Conservation (phyloP, 495 filamentous ascomycete species). For the Tuber borchii region DNA sequence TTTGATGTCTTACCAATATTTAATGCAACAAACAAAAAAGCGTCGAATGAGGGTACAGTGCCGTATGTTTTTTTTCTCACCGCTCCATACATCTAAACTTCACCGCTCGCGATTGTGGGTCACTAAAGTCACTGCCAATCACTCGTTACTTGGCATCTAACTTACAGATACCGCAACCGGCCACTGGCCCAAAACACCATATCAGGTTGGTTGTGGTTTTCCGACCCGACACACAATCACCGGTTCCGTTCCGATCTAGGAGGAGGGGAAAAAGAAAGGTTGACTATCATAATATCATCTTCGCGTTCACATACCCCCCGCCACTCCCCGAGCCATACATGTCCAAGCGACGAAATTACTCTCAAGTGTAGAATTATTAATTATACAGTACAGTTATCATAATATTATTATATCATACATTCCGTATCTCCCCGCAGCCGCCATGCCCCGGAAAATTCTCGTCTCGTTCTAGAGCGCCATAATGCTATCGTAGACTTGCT, state of each 20-base stretch:
- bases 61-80: constrained; percentile 1
- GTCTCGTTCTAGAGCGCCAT: constrained; percentile 38
- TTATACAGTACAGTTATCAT: not conserved
- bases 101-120: not conserved
- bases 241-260: not conserved
- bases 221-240: not conserved
- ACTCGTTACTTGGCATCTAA: not conserved
- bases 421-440: constrained; percentile 17
- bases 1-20: not conserved
- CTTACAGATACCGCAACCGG: not conserved
- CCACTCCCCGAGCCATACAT: not conserved
- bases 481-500: constrained; percentile 31
- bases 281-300: not conserved
- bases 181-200: not conserved
- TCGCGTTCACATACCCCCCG: not conserved
- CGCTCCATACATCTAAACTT: not conserved
- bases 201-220: not conserved
- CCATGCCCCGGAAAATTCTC: constrained; percentile 37
- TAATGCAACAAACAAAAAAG: not conserved
- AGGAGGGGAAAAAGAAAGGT: not conserved
- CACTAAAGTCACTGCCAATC: not conserved
- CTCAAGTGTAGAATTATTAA: not conserved
- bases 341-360: not conserved
- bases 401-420: no score
- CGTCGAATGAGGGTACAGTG: not conserved